These are phyloP conservation scores for Lachnellula occidentalis DNA, from an alignment of 2,329 filamentous ascomycete genomes.

Conservation along the genomic window DNA sequence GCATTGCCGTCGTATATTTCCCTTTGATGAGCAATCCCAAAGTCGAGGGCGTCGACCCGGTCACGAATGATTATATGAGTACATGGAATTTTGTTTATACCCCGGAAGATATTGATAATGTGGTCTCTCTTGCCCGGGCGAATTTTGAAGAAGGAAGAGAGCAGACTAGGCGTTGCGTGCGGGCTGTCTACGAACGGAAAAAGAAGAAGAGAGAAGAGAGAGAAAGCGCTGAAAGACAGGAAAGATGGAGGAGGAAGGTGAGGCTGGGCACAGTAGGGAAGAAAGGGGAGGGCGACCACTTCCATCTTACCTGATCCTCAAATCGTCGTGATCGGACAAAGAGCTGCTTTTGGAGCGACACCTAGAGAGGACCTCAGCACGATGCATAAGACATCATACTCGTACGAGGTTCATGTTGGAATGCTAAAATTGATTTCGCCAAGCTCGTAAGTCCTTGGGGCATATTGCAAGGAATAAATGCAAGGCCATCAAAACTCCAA, in stretches of 20 bases:
- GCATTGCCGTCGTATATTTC: slow-evolving; percentile 85
- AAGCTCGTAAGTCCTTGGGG: not conserved
- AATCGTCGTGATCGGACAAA: no score
- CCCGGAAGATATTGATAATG: slow-evolving; percentile 79
- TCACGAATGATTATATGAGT: slow-evolving; percentile 76
- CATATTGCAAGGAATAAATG: no score
- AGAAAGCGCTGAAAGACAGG: slow-evolving; percentile 37
- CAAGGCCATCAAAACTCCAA: no score
- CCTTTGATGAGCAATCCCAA: slow-evolving; percentile 80
- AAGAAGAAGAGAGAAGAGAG: slow-evolving; percentile 58
- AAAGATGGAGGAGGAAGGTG: slow-evolving; percentile 42
- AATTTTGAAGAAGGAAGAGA: slow-evolving; percentile 83
- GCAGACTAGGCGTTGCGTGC: slow-evolving; percentile 70
- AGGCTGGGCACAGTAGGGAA: slow-evolving; percentile 47
- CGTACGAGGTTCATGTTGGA: no score
- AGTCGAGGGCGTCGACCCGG: slow-evolving; percentile 76
- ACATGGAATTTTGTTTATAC: slow-evolving; percentile 99
- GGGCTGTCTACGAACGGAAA: slow-evolving; percentile 91
- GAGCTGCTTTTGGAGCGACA: no score
- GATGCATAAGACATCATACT: not conserved
- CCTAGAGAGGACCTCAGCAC: not conserved
- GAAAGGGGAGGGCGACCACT: slow-evolving; percentile 61
- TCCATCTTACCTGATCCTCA: slow-evolving; percentile 42
- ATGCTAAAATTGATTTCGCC: no score
- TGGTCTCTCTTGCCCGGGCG: slow-evolving; percentile 73